Evolutionary conservation across 345 rosid genomes (phyloP), one percentile per base, ranked within the genome.

Genomic region (Eucalyptus pumila): DNA sequence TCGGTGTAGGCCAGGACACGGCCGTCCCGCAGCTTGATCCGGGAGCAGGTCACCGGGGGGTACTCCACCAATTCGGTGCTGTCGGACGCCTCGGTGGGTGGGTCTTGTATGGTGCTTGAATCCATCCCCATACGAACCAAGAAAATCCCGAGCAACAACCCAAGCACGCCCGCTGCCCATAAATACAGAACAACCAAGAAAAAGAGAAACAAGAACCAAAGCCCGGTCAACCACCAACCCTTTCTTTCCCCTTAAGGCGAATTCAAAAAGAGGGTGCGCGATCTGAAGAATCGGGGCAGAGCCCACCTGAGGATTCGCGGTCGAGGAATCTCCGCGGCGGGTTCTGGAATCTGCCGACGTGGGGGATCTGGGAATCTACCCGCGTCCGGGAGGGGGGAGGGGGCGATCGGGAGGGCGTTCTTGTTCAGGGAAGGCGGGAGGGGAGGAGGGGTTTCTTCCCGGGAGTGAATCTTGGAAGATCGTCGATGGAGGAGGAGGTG

Each of bases 1-100:
- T 97, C 99, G 34, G 54, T 94, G 94, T 97, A 96, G 87, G 99
- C 96, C 88, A 97, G 88, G 91, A 91, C 90, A 80, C 99, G 93
- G 72, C 99, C 99, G 90, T 96, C 99, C 1, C 92, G 87, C 87
- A 97, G 98, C 87, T 89, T 95, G 94, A 96, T 89, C 93, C 94
- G 93, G 9, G 91, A 72, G 17, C 95, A 89, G 51, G 56, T 88
- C 76, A 86, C 87, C 4, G 92, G 90, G 62, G 92, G 89, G 87
- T 90, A 88, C 45, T 91, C 94, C 5, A n/a, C 65, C 45, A 87
- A 89, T 47, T 87, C 90, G 65, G 88, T 86, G 62, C 21, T 89
- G 89, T 56, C 69, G 32, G 32, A 27, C 69, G 69, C n/a, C 34
- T 62, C 89, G 11, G 91, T 90, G 27, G 93, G 91, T 52, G 92